phyloP scores from a whole-genome alignment of 345 rosid genomes.

The Linum trigynum region DNA sequence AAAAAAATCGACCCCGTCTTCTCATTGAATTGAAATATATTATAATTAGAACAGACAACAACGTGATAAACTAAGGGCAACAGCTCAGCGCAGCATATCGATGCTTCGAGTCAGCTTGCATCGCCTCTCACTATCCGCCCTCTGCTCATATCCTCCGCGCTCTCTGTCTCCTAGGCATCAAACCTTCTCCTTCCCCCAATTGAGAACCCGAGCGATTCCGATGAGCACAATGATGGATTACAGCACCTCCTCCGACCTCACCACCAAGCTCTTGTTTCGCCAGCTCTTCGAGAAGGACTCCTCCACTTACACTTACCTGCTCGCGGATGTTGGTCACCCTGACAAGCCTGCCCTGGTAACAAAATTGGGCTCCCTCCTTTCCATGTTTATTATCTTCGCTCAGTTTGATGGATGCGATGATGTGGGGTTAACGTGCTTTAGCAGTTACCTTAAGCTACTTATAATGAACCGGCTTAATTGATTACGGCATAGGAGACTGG shows the following conservation, averaged over 20 bases:
- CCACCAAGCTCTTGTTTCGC: conserved; percentile 61
- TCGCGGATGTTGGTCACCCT: conserved; percentile 74
- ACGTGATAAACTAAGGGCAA: background rate
- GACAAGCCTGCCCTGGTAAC: conserved; percentile 82
- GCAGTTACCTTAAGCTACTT: too few species aligned
- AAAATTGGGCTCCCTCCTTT: background rate
- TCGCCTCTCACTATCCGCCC: background rate
- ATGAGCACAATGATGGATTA: background rate
- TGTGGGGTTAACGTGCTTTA: too few species aligned
- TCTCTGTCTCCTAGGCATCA: conserved; percentile 3
- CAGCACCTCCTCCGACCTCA: background rate
- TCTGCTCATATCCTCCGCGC: background rate
- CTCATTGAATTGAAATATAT: too few species aligned
- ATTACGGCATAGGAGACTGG: too few species aligned
- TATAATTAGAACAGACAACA: too few species aligned
- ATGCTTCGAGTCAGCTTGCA: background rate
- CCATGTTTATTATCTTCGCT: background rate
- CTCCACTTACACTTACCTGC: conserved; percentile 76
- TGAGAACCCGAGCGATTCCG: background rate
- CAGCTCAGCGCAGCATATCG: background rate
- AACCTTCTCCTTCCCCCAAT: background rate
- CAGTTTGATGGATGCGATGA: too few species aligned
- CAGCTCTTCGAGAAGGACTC: conserved; percentile 92
- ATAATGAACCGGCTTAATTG: too few species aligned
- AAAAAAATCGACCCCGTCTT: background rate